Percentiles rank a stretch among this genome's conserved stretches.
phyloP scores from a whole-genome alignment of 257 asterid species.

The Rubia yunnanensis region DNA sequence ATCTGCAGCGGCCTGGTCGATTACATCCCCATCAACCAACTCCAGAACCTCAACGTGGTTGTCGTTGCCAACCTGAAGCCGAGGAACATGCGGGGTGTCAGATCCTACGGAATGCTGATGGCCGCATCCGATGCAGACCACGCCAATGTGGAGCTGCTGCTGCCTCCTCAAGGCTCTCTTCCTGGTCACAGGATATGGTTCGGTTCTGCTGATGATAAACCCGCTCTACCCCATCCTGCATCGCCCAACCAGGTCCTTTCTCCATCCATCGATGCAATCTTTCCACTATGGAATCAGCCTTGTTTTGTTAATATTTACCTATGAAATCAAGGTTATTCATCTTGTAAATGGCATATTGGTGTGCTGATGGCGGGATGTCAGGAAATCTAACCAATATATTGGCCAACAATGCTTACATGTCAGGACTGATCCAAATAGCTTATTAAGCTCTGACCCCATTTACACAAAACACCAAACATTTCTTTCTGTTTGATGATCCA shows the following conservation, averaged over 20 bases:
- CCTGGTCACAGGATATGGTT: slow-evolving; percentile 97
- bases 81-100: slow-evolving; percentile 96
- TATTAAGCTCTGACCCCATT: too few species aligned
- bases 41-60: slow-evolving; percentile 70
- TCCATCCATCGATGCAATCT: not conserved
- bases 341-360: too few species aligned
- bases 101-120: slow-evolving; percentile 89
- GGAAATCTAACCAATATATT: too few species aligned
- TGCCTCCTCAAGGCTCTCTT: slow-evolving; percentile 70
- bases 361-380: too few species aligned
- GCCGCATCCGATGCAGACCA: slow-evolving; percentile 90
- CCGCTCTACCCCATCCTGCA: slow-evolving; percentile 64
- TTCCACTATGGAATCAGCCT: too few species aligned
- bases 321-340: too few species aligned
- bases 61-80: slow-evolving; percentile 93
- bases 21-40: slow-evolving; percentile 53
- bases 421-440: too few species aligned
- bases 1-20: slow-evolving; percentile 92
- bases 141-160: slow-evolving; percentile 81
- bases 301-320: too few species aligned
- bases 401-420: too few species aligned
- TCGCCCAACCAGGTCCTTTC: slow-evolving; percentile 81
- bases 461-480: too few species aligned
- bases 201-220: slow-evolving; percentile 63
- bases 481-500: too few species aligned